Evolutionary conservation across 495 filamentous ascomycete genomes (phyloP).

Genomic region (Penicillium crystallinum): DNA sequence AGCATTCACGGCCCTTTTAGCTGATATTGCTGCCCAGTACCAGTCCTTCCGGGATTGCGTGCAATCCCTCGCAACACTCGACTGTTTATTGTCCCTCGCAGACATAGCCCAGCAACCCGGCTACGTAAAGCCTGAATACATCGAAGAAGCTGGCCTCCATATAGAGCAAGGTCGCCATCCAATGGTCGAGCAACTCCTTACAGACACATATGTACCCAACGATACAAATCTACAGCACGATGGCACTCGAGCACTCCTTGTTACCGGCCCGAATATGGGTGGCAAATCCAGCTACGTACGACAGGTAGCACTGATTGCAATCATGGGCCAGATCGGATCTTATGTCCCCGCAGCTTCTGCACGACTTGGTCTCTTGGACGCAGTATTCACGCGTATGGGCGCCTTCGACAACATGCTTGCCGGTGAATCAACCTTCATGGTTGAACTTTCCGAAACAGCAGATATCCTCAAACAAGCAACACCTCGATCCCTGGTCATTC

Average conservation of each 20-base stretch:
- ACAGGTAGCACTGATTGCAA: conserved; percentile 81
- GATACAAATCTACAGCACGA: conserved; percentile 62
- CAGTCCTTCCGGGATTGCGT: conserved; percentile 85
- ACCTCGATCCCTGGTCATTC: conserved; percentile 71
- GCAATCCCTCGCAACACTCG: conserved; percentile 77
- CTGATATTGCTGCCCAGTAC: conserved; percentile 72
- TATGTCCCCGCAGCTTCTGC: conserved; percentile 83
- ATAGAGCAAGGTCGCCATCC: conserved; percentile 82
- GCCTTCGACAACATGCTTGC: conserved; percentile 95
- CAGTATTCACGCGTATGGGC: conserved; percentile 95
- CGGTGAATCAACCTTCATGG: conserved; percentile 96
- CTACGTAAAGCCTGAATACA: conserved; percentile 83
- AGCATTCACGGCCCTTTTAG: conserved; percentile 68
- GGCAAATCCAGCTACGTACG: conserved; percentile 95
- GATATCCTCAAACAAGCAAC: conserved; percentile 87
- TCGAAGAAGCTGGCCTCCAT: conserved; percentile 60
- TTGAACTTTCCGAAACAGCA: conserved; percentile 87
- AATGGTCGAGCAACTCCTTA: conserved; percentile 89
- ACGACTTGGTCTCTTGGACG: conserved; percentile 75
- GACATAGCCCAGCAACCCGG: conserved; percentile 79
- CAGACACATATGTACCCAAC: conserved; percentile 89
- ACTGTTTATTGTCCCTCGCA: conserved; percentile 85
- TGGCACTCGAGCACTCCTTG: conserved; percentile 68
- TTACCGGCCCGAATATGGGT: conserved; percentile 98
- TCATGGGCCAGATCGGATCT: conserved; percentile 92